Percentiles rank a stretch among this genome's conserved stretches.
Evolutionary conservation across 495 filamentous ascomycete genomes (phyloP).

Genomic region (Hypoxylon subgilvum): DNA sequence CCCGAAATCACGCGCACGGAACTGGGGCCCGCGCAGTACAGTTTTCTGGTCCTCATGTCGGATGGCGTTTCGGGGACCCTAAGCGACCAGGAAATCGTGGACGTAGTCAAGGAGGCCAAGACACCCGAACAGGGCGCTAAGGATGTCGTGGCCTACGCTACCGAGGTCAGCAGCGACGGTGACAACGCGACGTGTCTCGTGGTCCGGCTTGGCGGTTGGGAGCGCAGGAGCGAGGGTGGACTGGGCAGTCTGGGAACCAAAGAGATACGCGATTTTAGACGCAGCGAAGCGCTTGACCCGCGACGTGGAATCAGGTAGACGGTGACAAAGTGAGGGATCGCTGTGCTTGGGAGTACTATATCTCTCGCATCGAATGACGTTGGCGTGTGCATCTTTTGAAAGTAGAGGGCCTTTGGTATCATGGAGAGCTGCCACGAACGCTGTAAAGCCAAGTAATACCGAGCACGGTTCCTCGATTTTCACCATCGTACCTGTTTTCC

Average conservation of each 20-base stretch:
- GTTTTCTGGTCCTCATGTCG: constrained; percentile 83
- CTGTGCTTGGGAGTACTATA: too few species aligned
- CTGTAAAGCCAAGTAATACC: too few species aligned
- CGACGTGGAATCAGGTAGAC: constrained; percentile 62
- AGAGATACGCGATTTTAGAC: constrained; percentile 85
- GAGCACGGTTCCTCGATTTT: too few species aligned
- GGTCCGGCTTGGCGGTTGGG: constrained; percentile 91
- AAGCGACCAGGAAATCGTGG: constrained; percentile 90
- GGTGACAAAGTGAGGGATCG: too few species aligned
- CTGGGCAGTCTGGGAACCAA: constrained; percentile 87
- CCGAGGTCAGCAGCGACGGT: constrained; percentile 78
- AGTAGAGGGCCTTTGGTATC: too few species aligned
- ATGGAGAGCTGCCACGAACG: too few species aligned
- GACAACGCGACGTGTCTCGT: constrained; percentile 98
- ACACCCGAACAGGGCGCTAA: constrained; percentile 85
- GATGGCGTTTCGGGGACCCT: constrained; percentile 87
- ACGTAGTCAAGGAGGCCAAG: constrained; percentile 88
- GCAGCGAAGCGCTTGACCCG: constrained; percentile 83
- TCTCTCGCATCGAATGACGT: neutral
- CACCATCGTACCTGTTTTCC: too few species aligned
- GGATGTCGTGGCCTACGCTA: constrained; percentile 83
- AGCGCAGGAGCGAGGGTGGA: constrained; percentile 86
- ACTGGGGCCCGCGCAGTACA: constrained; percentile 78
- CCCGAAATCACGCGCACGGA: constrained; percentile 81
- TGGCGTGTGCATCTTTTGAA: too few species aligned